These are phyloP conservation scores for Trametes maxima DNA, from an alignment of 768 basidiomycete species.

Conservation along the genomic window DNA sequence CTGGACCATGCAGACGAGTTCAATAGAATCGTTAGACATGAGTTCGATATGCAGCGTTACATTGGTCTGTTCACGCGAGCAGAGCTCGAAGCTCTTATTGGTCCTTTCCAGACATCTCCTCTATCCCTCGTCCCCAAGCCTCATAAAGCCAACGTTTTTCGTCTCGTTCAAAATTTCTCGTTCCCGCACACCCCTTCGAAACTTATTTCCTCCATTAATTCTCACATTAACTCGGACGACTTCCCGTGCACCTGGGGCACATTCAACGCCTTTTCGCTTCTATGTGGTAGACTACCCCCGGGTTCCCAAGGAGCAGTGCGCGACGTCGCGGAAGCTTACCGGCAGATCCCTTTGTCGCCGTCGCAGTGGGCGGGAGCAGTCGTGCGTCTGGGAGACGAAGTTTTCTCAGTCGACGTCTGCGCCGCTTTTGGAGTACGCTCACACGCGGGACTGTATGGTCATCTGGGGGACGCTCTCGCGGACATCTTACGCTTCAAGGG, in stretches of 20 bases:
- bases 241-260: conserved; percentile 50
- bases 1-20: neutral
- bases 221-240: conserved; percentile 33
- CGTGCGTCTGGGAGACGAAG: conserved; percentile 15
- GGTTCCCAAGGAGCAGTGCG: conserved; percentile 38
- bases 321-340: conserved; percentile 45
- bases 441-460: neutral
- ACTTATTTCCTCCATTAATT: conserved; percentile 32
- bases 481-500: conserved; percentile 19
- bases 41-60: neutral
- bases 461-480: conserved; percentile 11
- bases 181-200: conserved; percentile 18
- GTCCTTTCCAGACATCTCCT: conserved; percentile 36
- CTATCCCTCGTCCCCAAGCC: conserved; percentile 35
- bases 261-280: conserved; percentile 35
- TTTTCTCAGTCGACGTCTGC: conserved; percentile 10
- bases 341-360: conserved; percentile 33
- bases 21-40: neutral
- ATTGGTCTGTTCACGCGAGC: conserved; percentile 1
- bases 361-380: conserved; percentile 42
- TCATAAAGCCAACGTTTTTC: conserved; percentile 26
- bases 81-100: conserved; percentile 22
- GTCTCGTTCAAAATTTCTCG: conserved; percentile 36
- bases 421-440: conserved; percentile 4
- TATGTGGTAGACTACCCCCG: conserved; percentile 39